Percentiles rank a stretch among this genome's conserved stretches.
phyloP scores from a whole-genome alignment of 345 rosid genomes.

The Eucalyptus albens region DNA sequence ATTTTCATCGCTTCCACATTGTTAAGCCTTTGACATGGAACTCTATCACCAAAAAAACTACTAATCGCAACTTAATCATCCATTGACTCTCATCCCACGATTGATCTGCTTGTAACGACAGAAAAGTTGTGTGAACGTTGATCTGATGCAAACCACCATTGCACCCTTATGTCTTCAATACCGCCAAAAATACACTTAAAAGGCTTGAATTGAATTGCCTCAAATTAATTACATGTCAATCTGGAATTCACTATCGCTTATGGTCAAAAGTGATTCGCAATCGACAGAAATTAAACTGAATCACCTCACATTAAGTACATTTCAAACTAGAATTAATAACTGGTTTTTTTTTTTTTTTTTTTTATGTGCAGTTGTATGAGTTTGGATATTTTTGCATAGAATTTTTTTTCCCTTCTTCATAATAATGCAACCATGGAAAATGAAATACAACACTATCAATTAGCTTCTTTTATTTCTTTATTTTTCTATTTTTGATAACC shows the following conservation, averaged over 20 bases:
- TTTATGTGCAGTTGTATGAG: neutral
- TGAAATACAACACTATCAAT: neutral
- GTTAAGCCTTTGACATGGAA: neutral
- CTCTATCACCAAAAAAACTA: neutral
- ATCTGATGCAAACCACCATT: neutral
- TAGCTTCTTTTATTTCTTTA: neutral
- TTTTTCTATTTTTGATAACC: neutral
- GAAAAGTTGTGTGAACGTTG: neutral
- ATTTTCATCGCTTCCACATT: neutral
- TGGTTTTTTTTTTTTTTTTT: neutral
- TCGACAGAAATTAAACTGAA: neutral
- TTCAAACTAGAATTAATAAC: neutral
- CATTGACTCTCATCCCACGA: neutral
- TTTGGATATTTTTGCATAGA: neutral
- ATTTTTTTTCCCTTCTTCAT: neutral
- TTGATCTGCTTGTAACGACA: neutral
- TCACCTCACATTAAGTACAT: neutral
- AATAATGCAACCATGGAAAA: neutral
- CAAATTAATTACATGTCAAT: neutral
- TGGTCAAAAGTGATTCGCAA: neutral
- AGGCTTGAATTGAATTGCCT: neutral
- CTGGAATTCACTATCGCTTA: neutral
- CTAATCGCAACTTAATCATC: neutral
- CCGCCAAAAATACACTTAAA: neutral
- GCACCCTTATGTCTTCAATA: neutral